These are phyloP conservation scores for Stephania cephalantha DNA, from an alignment of 164 flowering plant species.

Conservation along the genomic window DNA sequence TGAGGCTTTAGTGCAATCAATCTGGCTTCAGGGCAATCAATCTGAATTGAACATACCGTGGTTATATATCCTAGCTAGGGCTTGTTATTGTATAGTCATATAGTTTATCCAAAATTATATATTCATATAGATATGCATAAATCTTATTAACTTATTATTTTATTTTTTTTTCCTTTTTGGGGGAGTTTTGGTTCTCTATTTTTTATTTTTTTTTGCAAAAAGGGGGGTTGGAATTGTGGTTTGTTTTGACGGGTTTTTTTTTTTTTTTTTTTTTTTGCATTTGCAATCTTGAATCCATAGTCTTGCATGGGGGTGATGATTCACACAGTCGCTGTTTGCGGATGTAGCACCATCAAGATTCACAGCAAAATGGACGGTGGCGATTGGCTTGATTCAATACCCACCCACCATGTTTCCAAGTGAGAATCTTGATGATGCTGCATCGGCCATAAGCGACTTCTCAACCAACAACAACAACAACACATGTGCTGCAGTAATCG, in stretches of 20 bases:
- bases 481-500: not conserved
- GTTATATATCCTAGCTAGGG: no score
- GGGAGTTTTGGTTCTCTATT: not conserved
- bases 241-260: not conserved
- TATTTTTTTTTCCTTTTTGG: not conserved
- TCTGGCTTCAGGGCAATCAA: no score
- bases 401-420: not conserved
- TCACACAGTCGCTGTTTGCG: constrained; percentile 34
- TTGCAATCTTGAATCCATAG: not conserved
- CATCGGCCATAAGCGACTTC: constrained; percentile 50
- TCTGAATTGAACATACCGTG: no score
- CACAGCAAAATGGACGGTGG: constrained; percentile 22
- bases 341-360: constrained; percentile 48
- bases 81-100: no score
- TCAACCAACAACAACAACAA: no score
- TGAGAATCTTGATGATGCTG: constrained; percentile 89
- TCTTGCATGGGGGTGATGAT: constrained; percentile 2
- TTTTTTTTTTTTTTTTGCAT: not conserved
- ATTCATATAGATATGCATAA: not conserved
- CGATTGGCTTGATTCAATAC: not conserved
- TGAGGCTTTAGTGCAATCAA: no score
- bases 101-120: no score
- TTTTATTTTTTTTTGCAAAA: not conserved
- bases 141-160: not conserved
- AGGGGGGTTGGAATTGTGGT: not conserved